These are phyloP conservation scores for Ustilago cynodontis DNA, from an alignment of 1,284 basidiomycete genomes.

Conservation along the genomic window DNA sequence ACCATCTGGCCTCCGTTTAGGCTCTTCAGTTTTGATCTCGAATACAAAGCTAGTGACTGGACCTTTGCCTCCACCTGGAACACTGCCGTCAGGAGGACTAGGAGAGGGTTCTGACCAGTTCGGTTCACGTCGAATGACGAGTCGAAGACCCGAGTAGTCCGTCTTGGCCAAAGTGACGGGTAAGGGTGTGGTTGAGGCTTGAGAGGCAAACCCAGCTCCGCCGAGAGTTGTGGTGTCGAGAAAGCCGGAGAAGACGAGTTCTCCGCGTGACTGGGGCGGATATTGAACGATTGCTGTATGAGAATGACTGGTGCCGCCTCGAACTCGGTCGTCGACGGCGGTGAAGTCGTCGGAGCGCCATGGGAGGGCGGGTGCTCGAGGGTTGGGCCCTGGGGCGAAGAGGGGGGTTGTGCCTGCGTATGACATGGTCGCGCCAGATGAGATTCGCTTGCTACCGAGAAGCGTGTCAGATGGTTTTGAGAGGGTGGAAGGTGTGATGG, in stretches of 20 bases:
- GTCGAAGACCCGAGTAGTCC: slow-evolving; percentile 34
- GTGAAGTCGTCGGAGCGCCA: slow-evolving; percentile 66
- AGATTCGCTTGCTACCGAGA: not conserved
- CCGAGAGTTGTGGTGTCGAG: slow-evolving; percentile 72
- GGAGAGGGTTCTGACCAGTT: slow-evolving; percentile 20
- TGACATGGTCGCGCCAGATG: slow-evolving; percentile 19
- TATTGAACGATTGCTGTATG: slow-evolving; percentile 66
- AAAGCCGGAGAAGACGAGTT: slow-evolving; percentile 57
- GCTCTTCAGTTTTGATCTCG: slow-evolving; percentile 71
- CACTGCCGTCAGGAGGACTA: slow-evolving; percentile 14
- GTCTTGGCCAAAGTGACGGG: slow-evolving; percentile 39
- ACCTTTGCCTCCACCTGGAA: slow-evolving; percentile 40
- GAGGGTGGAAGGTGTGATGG: not conserved
- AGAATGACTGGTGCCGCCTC: slow-evolving; percentile 72
- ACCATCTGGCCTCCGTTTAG: slow-evolving; percentile 68
- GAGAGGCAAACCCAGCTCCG: slow-evolving; percentile 74
- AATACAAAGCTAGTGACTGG: slow-evolving; percentile 69
- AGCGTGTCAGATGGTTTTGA: not conserved
- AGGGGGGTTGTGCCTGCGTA: slow-evolving; percentile 41
- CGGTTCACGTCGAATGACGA: slow-evolving; percentile 40
- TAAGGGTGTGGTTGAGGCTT: slow-evolving; percentile 64
- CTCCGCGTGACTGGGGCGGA: slow-evolving; percentile 37
- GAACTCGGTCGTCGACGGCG: slow-evolving; percentile 72
- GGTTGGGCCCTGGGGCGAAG: slow-evolving; percentile 43
- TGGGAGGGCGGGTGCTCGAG: slow-evolving; percentile 30